A percentile compares a stretch with the other conserved stretches of the same genome.
phyloP scores from a whole-genome alignment of 2,329 filamentous ascomycete species.

The Claviceps citrina region DNA sequence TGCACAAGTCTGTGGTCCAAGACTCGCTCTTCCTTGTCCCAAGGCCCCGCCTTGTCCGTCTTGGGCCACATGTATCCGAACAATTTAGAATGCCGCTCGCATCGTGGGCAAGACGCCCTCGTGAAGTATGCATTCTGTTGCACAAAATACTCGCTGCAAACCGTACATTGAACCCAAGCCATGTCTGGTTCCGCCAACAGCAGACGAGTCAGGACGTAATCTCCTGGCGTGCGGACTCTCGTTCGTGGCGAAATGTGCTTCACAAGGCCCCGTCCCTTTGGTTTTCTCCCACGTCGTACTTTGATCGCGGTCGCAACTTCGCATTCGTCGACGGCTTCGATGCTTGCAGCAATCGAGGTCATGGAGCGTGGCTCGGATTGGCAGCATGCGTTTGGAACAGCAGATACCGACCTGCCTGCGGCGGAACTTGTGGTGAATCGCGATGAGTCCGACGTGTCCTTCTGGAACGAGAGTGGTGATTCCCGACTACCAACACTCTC shows the following conservation, averaged over 20 bases:
- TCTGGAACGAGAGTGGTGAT: conserved; percentile 13
- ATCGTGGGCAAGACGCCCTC: conserved; percentile 71
- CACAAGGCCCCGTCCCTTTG: conserved; percentile 19
- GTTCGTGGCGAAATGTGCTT: conserved; percentile 20
- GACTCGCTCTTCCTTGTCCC: conserved; percentile 56
- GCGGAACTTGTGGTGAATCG: conserved; percentile 6
- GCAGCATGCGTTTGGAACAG: conserved; percentile 17
- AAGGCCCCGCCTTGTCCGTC: conserved; percentile 62
- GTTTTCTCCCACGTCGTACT: conserved; percentile 13
- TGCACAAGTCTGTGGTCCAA: conserved; percentile 80
- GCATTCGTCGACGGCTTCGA: conserved; percentile 12
- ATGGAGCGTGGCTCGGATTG: conserved; percentile 7
- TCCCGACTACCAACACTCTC: conserved; percentile 14
- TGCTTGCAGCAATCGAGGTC: conserved; percentile 13
- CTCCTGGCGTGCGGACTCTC: conserved; percentile 44
- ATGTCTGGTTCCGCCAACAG: conserved; percentile 60
- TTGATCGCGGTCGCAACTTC: conserved; percentile 4
- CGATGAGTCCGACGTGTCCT: not conserved
- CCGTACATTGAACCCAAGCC: conserved; percentile 81
- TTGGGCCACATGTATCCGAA: conserved; percentile 96
- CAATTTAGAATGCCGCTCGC: conserved; percentile 86
- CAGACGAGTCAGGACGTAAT: conserved; percentile 68
- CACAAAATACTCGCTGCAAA: conserved; percentile 69
- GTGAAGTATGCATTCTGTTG: conserved; percentile 82
- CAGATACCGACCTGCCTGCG: conserved; percentile 18